These are phyloP conservation scores for Diversispora epigaea DNA, from an alignment of 192 early-diverging fungal species.

Conservation along the genomic window DNA sequence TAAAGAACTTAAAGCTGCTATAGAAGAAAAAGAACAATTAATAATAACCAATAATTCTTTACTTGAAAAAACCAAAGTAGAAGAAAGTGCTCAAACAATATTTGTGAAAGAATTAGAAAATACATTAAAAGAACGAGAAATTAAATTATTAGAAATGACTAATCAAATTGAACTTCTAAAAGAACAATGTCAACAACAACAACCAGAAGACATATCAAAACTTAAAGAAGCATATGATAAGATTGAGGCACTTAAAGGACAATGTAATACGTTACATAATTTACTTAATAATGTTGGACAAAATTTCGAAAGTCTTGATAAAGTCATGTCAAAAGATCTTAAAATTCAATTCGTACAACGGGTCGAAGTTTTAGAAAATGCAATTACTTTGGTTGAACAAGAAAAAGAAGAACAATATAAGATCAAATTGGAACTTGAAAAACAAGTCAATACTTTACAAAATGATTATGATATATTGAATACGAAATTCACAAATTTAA, in stretches of 20 bases:
- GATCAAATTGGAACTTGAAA: no score
- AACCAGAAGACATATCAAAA: conserved; percentile 7
- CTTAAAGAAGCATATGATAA: conserved; percentile 1
- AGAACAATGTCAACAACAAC: background rate
- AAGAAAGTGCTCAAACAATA: background rate
- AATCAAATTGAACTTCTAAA: background rate
- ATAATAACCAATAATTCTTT: background rate
- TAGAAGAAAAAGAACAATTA: conserved; percentile 11
- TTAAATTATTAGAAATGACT: background rate
- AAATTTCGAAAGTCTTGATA: no score
- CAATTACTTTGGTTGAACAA: no score
- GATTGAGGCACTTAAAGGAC: conserved; percentile 2
- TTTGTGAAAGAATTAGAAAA: background rate
- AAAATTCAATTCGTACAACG: no score
- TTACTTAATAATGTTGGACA: no score
- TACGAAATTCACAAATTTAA: no score
- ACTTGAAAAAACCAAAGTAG: background rate
- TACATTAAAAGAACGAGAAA: background rate
- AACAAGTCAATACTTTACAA: no score
- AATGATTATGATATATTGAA: no score
- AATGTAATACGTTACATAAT: background rate
- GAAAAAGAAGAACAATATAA: no score
- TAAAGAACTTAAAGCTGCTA: background rate
- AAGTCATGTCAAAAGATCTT: no score
- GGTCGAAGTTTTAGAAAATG: no score